Base-by-base conservation (phyloP, 345 rosid species). In the Camelina sativa region DNA sequence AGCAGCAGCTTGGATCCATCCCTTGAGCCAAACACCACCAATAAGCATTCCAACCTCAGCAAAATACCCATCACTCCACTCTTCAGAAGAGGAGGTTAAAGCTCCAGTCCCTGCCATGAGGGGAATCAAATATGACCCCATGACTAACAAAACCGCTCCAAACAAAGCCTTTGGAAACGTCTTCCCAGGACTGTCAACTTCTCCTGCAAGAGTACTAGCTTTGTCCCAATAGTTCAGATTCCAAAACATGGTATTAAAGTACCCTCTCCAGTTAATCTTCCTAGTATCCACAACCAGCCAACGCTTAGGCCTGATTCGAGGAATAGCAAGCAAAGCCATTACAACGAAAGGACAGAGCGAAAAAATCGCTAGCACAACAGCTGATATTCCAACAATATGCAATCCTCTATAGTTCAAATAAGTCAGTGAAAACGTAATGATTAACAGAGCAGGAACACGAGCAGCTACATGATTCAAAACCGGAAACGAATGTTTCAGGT, bases 1-100 rank as follows among this genome's bases (percentile, higher is more conserved):
- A 34, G 98, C 85, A 79, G 98, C 94, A 7, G 92, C 97, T 81
- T 93, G 98, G 67, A 91, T 88, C 97, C 98, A 93, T 75, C 91
- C 86, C 58, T 82, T 91, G 28, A 91, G 94, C 97, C 97, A 88
- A 74, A 78, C 80, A 38, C 98, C 97, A 23, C 98, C 98, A 17
- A 93, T 87, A 80, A 89, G 69, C 86, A 89, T 82, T 41, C 97
- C 98, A 65, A 89, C 97, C 76, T 93, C 90, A 12, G 97, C 95
- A 80, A 93, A 93, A 76, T 89, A 93, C 19, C 97, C 98, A 75
- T 93, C 98, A 75, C 79, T 85, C 98, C 98, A 91, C 52, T 89
- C 86, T 30, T 85, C 77, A 5, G 87, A 80, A 2, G 89, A 55
- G 0, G 89, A 60, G 50, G 35, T 57, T 47, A 88, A 30, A 35